phyloP scores from a whole-genome alignment of 768 basidiomycete genomes.

The Lentinus brumalis region DNA sequence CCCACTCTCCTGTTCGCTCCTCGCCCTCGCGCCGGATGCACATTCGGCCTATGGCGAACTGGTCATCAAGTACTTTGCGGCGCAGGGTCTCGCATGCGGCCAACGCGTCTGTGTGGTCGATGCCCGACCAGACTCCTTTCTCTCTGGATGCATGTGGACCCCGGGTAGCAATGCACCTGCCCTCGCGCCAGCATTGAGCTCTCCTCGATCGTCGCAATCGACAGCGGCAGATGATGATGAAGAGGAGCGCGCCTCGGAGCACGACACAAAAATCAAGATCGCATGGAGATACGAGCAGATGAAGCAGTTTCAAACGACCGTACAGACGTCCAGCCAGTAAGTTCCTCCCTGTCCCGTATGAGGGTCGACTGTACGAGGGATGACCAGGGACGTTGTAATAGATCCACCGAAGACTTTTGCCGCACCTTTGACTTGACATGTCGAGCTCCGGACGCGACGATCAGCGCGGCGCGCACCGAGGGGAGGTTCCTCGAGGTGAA shows the following conservation, averaged over 20 bases:
- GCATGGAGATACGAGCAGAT: constrained; percentile 97
- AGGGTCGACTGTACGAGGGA: constrained; percentile 11
- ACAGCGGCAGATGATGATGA: constrained; percentile 43
- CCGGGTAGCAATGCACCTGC: constrained; percentile 35
- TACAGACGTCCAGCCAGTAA: constrained; percentile 50
- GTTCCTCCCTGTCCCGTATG: constrained; percentile 30
- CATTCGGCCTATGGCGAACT: constrained; percentile 87
- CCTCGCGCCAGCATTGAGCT: not conserved
- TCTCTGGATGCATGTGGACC: constrained; percentile 82
- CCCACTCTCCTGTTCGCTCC: constrained; percentile 75
- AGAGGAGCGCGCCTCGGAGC: constrained; percentile 36
- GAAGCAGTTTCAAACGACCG: constrained; percentile 90
- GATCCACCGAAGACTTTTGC: constrained; percentile 64
- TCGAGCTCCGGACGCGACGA: constrained; percentile 53
- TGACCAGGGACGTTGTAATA: constrained; percentile 22
- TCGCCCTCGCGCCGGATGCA: constrained; percentile 79
- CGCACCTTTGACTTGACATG: constrained; percentile 71
- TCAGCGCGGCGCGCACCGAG: constrained; percentile 46
- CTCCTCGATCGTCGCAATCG: constrained; percentile 11
- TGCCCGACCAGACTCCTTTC: constrained; percentile 56
- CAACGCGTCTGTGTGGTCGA: constrained; percentile 74
- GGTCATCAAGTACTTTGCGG: constrained; percentile 84
- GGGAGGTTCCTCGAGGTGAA: constrained; percentile 39
- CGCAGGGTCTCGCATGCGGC: constrained; percentile 77
- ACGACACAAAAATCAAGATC: constrained; percentile 78